These are phyloP conservation scores for Rhynchosporium graminicola DNA, from an alignment of 2,329 filamentous ascomycete genomes.

Conservation along the genomic window DNA sequence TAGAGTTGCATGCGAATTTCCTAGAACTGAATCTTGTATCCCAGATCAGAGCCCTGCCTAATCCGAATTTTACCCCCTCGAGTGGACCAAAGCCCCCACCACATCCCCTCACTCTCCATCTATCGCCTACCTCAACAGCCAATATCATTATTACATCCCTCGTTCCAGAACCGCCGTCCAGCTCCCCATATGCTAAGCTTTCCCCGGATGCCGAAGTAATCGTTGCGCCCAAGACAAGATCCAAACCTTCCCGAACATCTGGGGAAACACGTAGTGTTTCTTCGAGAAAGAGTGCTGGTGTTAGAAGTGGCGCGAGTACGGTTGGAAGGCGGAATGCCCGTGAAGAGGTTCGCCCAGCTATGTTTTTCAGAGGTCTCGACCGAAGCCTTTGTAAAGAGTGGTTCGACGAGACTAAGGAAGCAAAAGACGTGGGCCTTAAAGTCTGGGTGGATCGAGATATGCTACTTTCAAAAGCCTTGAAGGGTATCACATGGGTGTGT, in stretches of 20 bases:
- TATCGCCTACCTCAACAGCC: conserved; percentile 93
- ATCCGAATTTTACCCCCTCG: conserved; percentile 65
- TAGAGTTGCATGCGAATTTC: conserved; percentile 94
- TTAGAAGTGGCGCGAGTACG: conserved; percentile 73
- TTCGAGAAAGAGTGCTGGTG: conserved; percentile 72
- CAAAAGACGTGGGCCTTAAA: conserved; percentile 61
- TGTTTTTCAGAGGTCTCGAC: conserved; percentile 83
- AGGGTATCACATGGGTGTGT: conserved; percentile 73
- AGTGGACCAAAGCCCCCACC: conserved; percentile 54
- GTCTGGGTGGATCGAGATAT: conserved; percentile 86
- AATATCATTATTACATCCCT: conserved; percentile 85
- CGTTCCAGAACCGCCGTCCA: conserved; percentile 68
- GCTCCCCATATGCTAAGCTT: conserved; percentile 84
- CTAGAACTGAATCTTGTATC: conserved; percentile 90
- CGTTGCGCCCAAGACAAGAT: conserved; percentile 87
- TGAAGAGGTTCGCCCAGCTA: conserved; percentile 64
- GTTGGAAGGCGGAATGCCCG: conserved; percentile 60
- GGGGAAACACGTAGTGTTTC: conserved; percentile 80
- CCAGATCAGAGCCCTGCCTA: conserved; percentile 91
- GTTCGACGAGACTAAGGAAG: conserved; percentile 65
- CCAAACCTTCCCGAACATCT: conserved; percentile 65
- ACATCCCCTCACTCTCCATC: conserved; percentile 86
- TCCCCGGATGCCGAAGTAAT: conserved; percentile 94
- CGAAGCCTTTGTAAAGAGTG: conserved; percentile 68
- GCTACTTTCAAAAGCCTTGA: conserved; percentile 69